These are phyloP conservation scores for Globisporangium polare DNA, from an alignment of 352 stramenopile genomes.

Conservation along the genomic window DNA sequence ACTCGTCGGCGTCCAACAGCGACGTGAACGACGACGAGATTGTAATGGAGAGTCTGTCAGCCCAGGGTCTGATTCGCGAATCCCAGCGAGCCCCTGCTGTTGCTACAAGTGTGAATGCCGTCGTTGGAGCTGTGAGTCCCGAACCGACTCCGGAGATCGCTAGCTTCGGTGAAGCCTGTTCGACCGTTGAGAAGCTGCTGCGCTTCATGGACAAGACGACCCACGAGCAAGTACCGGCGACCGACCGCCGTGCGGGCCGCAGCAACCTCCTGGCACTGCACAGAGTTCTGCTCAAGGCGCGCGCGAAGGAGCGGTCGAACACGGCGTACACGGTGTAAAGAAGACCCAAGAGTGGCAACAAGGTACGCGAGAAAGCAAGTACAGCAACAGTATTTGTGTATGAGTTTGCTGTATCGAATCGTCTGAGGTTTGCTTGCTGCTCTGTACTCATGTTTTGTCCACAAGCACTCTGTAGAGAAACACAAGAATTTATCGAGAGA, in stretches of 20 bases:
- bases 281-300: constrained; percentile 44
- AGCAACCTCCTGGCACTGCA: constrained; percentile 48
- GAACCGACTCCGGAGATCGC: constrained; percentile 27
- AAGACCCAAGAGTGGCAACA: neutral
- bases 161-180: constrained; percentile 31
- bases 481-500: neutral
- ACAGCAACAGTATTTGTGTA: neutral
- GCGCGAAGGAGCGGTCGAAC: constrained; percentile 31
- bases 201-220: constrained; percentile 34
- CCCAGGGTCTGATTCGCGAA: constrained; percentile 50
- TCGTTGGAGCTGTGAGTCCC: constrained; percentile 10
- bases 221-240: constrained; percentile 19
- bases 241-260: constrained; percentile 38
- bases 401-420: neutral
- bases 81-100: constrained; percentile 20
- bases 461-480: neutral
- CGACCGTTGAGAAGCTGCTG: constrained; percentile 35
- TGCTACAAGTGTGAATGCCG: neutral
- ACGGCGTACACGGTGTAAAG: constrained; percentile 20
- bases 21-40: constrained; percentile 54
- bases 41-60: constrained; percentile 51
- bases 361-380: neutral
- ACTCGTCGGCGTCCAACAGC: constrained; percentile 16
- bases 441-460: neutral
- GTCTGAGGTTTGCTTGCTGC: neutral